phyloP scores from a whole-genome alignment of 441 rosid genomes.

The Pelargonium fulgidum region DNA sequence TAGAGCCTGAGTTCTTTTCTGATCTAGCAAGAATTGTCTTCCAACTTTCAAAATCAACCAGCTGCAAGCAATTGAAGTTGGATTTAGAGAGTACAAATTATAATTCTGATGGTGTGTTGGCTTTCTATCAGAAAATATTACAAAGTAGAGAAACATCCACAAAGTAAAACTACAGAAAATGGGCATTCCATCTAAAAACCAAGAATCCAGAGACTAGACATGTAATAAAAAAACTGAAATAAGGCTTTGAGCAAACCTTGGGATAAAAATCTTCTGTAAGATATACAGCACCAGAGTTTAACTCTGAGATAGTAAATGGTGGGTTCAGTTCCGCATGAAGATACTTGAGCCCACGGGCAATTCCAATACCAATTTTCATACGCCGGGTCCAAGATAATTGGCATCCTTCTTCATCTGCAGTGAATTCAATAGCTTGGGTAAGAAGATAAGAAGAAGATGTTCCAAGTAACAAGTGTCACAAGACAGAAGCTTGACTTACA shows the following conservation, averaged over 20 bases:
- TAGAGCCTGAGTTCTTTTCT: constrained; percentile 69
- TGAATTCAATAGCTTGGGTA: constrained; percentile 21
- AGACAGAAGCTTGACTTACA: constrained; percentile 45
- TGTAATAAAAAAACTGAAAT: background rate
- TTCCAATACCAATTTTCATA: constrained; percentile 81
- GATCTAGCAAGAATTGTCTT: constrained; percentile 85
- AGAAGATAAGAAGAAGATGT: constrained; percentile 9
- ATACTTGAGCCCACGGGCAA: constrained; percentile 82
- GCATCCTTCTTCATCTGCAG: constrained; percentile 81
- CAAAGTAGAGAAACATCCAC: background rate
- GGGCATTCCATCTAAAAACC: background rate
- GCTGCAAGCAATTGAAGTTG: constrained; percentile 41
- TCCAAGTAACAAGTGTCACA: constrained; percentile 6
- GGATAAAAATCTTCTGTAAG: constrained; percentile 95
- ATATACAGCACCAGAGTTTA: constrained; percentile 80
- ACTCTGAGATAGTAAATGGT: constrained; percentile 84
- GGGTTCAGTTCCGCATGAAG: constrained; percentile 84
- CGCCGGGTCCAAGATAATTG: constrained; percentile 82
- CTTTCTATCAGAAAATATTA: background rate
- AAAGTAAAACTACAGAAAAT: background rate
- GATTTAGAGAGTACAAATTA: background rate
- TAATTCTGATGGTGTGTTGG: background rate
- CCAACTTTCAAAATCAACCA: constrained; percentile 97
- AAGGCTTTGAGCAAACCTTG: constrained; percentile 44
- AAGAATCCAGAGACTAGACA: background rate